Evolutionary conservation across 1,284 basidiomycete species (phyloP).

Genomic region (Austroboletus niveus): DNA sequence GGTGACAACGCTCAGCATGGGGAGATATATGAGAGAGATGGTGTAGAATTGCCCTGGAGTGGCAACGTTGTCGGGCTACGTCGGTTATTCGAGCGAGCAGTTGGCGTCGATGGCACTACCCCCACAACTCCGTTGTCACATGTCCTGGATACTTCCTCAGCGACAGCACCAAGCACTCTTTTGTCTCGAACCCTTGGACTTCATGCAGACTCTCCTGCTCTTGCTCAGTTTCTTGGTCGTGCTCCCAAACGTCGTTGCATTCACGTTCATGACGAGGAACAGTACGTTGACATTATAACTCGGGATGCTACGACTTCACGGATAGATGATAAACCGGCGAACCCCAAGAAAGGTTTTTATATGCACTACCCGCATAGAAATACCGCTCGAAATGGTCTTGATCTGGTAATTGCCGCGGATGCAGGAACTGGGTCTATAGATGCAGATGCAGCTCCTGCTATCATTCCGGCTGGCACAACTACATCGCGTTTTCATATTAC

Average conservation of each 20-base stretch:
- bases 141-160: not conserved
- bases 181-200: constrained; percentile 63
- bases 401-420: constrained; percentile 15
- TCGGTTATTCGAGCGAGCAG: constrained; percentile 68
- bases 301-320: not conserved
- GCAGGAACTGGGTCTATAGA: not conserved
- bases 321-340: constrained; percentile 9
- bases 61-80: constrained; percentile 47
- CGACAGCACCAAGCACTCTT: constrained; percentile 34
- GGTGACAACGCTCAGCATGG: constrained; percentile 40
- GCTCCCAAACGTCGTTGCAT: constrained; percentile 55
- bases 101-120: constrained; percentile 41
- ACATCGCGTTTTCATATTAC: constrained; percentile 64
- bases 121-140: constrained; percentile 9
- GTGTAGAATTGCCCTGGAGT: constrained; percentile 50
- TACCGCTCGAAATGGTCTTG: constrained; percentile 37
- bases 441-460: constrained; percentile 1
- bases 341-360: constrained; percentile 30
- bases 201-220: constrained; percentile 66
- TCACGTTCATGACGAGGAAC: constrained; percentile 47
- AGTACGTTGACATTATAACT: constrained; percentile 38
- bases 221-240: constrained; percentile 69
- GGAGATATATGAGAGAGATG: constrained; percentile 51
- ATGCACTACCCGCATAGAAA: constrained; percentile 50
- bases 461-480: constrained; percentile 21